Evolutionary conservation across 2,329 filamentous ascomycete species (phyloP), one percentile per base, ranked within the genome.

Genomic region (Dryadomyces sulphureus): DNA sequence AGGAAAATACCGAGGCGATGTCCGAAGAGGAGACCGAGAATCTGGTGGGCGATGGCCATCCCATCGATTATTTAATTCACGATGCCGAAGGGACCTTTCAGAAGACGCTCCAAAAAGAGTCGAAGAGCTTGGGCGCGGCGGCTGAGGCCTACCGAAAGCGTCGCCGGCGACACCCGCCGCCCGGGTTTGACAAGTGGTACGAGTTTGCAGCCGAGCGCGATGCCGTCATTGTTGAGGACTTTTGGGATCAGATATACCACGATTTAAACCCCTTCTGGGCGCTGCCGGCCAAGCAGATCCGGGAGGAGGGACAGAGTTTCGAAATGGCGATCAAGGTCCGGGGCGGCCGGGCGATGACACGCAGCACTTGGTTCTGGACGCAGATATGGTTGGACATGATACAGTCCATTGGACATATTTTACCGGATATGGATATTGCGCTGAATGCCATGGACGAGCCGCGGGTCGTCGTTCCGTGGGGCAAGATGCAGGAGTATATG

Each of bases 401-500:
- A 53, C 62, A 67, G 48, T 66, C 67, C 0, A 65, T 78, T n/a
- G 66, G 72, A 50, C 61, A 70, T 35, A 49, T 73, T 45, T 62
- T 83, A 16, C 79, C 79, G 2, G 78, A 84, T 54, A 77, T 84
- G 72, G 78, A 82, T 49, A 68, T 83, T 48, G 70, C 79, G 0
- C 65, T 82, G 49, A 84, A 83, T 51, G 66, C 72, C 27, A 76
- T 82, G 69, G 79, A 84, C 53, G 78, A 83, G 55, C 79, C 79
- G 35, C 67, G 79, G 22, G 55, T 84, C 8, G 69, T 82, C 12
- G 73, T 75, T 2, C 71, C 77, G 3, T 81, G 72, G 68, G 77
- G 83, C 55, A 69, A 76, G 6, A 71, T 83, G 43, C 61, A 73
- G 22, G 58, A 59, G 1, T 68, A 72, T 47, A 67, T 84, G 60